These are phyloP conservation scores for Scheffersomyces illinoinensis DNA, from an alignment of 1,139 yeast genomes.

Conservation along the genomic window DNA sequence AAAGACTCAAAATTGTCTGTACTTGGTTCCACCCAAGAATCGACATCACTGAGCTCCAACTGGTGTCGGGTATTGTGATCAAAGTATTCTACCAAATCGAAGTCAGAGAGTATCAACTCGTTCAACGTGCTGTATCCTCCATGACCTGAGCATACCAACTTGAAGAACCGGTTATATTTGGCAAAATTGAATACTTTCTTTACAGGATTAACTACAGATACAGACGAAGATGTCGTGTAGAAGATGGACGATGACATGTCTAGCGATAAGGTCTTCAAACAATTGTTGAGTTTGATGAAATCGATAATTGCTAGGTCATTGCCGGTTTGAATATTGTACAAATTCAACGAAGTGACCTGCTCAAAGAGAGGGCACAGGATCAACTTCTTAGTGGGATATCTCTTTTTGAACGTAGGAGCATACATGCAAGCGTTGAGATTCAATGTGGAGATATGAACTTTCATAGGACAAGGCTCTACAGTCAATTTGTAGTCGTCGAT, in stretches of 20 bases:
- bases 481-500: conserved; percentile 38
- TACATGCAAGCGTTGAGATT: conserved; percentile 28
- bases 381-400: conserved; percentile 7
- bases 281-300: conserved; percentile 25
- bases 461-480: conserved; percentile 1
- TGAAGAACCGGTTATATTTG: conserved; percentile 43
- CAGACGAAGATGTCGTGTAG: conserved; percentile 18
- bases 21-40: conserved; percentile 11
- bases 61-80: conserved; percentile 14
- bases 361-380: conserved; percentile 27
- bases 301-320: conserved; percentile 53
- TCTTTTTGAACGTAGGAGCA: conserved; percentile 18
- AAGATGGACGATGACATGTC: conserved; percentile 54
- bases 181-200: conserved; percentile 31
- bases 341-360: conserved; percentile 33
- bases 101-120: conserved; percentile 29
- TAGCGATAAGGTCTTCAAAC: conserved; percentile 36
- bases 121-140: conserved; percentile 34
- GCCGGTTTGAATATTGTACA: conserved; percentile 39
- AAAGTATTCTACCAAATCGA: conserved; percentile 33
- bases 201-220: background rate
- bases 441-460: conserved; percentile 18
- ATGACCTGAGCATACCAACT: conserved; percentile 40
- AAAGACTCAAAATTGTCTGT: conserved; percentile 30
- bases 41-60: conserved; percentile 14